These are phyloP conservation scores for Nymphaea colorata DNA, from an alignment of 164 flowering plant genomes.

Conservation along the genomic window DNA sequence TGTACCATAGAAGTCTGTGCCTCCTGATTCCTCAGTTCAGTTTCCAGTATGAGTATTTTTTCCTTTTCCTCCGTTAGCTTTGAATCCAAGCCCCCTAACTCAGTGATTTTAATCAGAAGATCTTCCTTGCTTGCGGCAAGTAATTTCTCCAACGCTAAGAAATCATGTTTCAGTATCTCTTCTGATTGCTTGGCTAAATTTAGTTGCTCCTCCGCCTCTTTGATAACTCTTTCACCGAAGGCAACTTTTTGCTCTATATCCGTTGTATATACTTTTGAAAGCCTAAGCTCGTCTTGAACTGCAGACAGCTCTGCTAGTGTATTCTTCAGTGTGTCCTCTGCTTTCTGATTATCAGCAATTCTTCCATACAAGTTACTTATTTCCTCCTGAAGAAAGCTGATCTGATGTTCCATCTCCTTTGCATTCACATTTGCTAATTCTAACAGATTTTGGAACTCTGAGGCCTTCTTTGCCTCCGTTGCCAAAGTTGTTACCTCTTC, in stretches of 20 bases:
- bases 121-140: conserved; percentile 36
- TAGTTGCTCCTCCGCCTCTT: conserved; percentile 45
- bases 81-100: conserved; percentile 40
- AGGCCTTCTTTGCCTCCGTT: conserved; percentile 47
- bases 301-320: conserved; percentile 37
- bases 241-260: conserved; percentile 41
- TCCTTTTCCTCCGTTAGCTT: conserved; percentile 44
- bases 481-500: conserved; percentile 37
- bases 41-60: conserved; percentile 27
- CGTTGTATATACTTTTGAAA: conserved; percentile 35
- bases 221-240: conserved; percentile 33
- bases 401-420: conserved; percentile 58
- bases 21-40: conserved; percentile 24
- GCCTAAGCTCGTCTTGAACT: conserved; percentile 40
- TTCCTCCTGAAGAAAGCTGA: conserved; percentile 52
- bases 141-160: conserved; percentile 28
- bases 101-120: conserved; percentile 43
- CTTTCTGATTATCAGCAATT: conserved; percentile 48
- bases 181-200: conserved; percentile 43
- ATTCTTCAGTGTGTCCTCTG: conserved; percentile 49
- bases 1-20: conserved; percentile 17
- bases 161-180: conserved; percentile 41
- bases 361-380: conserved; percentile 51
- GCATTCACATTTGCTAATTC: conserved; percentile 45
- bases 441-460: conserved; percentile 62